Evolutionary conservation across 2,329 filamentous ascomycete species (phyloP), one percentile per base, ranked within the genome.

Genomic region (Trematosphaeria pertusa): DNA sequence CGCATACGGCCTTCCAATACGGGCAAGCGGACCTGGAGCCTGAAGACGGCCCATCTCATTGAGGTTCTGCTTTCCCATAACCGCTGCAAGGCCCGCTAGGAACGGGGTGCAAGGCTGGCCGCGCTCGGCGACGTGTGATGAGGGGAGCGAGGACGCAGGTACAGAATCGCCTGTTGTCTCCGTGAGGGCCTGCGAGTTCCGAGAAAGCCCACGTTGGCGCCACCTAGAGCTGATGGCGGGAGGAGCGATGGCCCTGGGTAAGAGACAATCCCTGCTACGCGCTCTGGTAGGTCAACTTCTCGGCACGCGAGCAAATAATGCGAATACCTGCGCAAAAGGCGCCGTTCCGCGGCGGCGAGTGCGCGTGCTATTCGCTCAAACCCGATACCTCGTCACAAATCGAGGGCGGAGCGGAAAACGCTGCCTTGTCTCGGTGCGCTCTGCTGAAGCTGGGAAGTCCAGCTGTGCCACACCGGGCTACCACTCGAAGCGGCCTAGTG

Each of bases 211-310:
- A 48, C 33, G 43, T 36, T 36, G 35, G 46, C 46, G 52, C 52
- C 53, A 55, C 47, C 7, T 34, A 31, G 21, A 44, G 35, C 43
- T 52, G 46, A 51, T 53, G 47, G 41, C 49, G 41, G 46, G 30
- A 39, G 26, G n/a, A 43, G 52, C 49, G 43, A 49, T 20, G 43
- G 43, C 43, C 45, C 46, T 50, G 15, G 43, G 10, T 41, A 30
- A 40, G 34, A 42, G 15, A 17, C 31, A 43, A 45, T 24, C 43
- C 46, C 37, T 48, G 45, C 46, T 56, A 21, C 22, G 37, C 40
- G 31, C 41, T 47, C 31, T 48, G 50, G 42, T 48, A 54, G 52
- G 50, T 37, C 48, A 41, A 30, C 19, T 41, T 11, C 9, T 12
- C 28, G 24, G 18, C 26, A 33, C 31, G 33, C 37, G 31, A 22